Evolutionary conservation across 768 basidiomycete genomes (phyloP).

Genomic region (Pisolithus tinctorius): DNA sequence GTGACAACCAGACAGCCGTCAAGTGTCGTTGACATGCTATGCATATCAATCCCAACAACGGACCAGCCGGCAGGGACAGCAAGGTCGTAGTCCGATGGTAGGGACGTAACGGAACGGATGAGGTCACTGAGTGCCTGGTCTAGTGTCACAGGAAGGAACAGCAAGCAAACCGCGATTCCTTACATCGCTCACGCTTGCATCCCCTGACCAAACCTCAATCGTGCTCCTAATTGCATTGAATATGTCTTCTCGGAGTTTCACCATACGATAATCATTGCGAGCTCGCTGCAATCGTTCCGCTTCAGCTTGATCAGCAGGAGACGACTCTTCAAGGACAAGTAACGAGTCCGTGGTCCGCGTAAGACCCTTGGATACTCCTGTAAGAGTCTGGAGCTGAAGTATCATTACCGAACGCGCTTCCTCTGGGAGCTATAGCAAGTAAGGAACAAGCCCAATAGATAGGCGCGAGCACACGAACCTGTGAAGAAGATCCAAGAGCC

Average conservation of each 20-base stretch:
- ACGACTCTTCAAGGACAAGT: conserved; percentile 50
- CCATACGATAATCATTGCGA: conserved; percentile 56
- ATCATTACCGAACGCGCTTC: conserved; percentile 62
- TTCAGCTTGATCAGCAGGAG: conserved; percentile 40
- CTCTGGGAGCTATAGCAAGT: conserved; percentile 50
- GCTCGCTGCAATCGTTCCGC: conserved; percentile 50
- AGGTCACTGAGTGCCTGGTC: conserved; percentile 71
- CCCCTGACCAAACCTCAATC: conserved; percentile 73
- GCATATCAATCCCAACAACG: conserved; percentile 75
- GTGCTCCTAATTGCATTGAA: conserved; percentile 51
- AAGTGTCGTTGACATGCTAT: conserved; percentile 63
- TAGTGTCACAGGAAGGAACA: background rate
- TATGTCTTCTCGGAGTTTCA: conserved; percentile 60
- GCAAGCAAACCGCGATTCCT: conserved; percentile 23
- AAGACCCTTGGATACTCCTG: conserved; percentile 83
- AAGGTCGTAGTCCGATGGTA: conserved; percentile 73
- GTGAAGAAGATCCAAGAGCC: conserved; percentile 47
- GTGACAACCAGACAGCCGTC: conserved; percentile 78
- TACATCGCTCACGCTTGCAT: conserved; percentile 73
- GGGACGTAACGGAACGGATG: conserved; percentile 78
- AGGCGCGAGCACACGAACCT: conserved; percentile 32
- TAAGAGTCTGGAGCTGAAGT: conserved; percentile 70
- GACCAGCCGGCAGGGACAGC: conserved; percentile 73
- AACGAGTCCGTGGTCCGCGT: conserved; percentile 70
- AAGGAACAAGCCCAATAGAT: background rate